A percentile compares a stretch with the other conserved stretches of the same genome.
phyloP scores from a whole-genome alignment of 441 rosid genomes.

The Flueggea neowawraea region DNA sequence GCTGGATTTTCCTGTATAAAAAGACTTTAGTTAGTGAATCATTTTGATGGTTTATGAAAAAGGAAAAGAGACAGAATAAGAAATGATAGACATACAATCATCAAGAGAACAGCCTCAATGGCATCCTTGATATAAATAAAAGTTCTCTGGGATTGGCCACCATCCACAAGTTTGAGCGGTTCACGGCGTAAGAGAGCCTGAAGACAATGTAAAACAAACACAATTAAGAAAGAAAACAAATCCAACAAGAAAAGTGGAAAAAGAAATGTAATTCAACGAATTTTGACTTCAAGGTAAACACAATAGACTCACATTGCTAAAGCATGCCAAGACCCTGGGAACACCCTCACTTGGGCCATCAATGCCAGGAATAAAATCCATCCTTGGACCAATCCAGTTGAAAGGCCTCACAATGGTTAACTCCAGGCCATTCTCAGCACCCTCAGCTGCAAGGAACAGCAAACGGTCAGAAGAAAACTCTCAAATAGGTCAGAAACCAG shows the following conservation, averaged over 20 bases:
- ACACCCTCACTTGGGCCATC: slow-evolving; percentile 99
- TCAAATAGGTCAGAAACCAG: slow-evolving; percentile 8
- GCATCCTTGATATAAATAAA: slow-evolving; percentile 96
- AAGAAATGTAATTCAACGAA: neutral
- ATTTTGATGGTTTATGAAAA: neutral
- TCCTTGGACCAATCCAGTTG: slow-evolving; percentile 99
- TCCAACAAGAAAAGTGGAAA: too few relatives aligned
- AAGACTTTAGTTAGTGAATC: slow-evolving; percentile 16
- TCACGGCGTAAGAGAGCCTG: slow-evolving; percentile 79
- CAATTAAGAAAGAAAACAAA: too few relatives aligned
- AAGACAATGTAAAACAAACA: slow-evolving; percentile 1
- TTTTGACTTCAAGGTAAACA: neutral
- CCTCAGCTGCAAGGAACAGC: slow-evolving; percentile 64
- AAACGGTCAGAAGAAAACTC: slow-evolving; percentile 12
- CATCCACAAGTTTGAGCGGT: slow-evolving; percentile 95
- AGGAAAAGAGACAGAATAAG: neutral
- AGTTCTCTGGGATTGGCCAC: slow-evolving; percentile 94
- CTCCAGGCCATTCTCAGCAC: slow-evolving; percentile 90
- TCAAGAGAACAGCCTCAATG: slow-evolving; percentile 87
- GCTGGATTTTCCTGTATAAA: slow-evolving; percentile 80
- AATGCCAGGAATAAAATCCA: slow-evolving; percentile 99
- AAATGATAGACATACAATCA: slow-evolving; percentile 61
- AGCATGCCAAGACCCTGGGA: slow-evolving; percentile 97
- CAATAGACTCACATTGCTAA: slow-evolving; percentile 71
- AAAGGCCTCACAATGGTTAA: slow-evolving; percentile 97